Conservation (phyloP, 2,329 filamentous ascomycete species). For the Epichloe bromicola region DNA sequence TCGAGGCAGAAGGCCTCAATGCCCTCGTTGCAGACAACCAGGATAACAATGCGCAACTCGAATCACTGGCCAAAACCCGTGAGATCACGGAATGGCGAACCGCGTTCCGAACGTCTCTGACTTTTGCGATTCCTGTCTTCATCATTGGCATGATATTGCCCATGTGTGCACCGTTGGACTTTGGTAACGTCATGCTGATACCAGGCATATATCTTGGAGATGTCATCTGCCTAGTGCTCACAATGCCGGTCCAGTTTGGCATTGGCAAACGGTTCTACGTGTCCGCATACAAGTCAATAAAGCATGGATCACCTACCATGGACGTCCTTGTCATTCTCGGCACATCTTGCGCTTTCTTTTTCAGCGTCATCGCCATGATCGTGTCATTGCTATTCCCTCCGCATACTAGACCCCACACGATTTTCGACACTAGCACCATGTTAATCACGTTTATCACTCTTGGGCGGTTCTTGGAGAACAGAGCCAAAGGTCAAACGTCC, state of each 20-base stretch:
- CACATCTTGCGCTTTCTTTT: slow-evolving; percentile 92
- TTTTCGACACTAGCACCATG: slow-evolving; percentile 98
- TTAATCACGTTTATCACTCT: slow-evolving; percentile 90
- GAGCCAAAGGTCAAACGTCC: slow-evolving; percentile 91
- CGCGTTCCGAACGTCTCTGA: slow-evolving; percentile 64
- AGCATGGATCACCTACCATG: slow-evolving; percentile 90
- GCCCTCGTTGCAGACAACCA: slow-evolving; percentile 82
- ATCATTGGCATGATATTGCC: slow-evolving; percentile 87
- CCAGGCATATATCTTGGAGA: slow-evolving; percentile 82
- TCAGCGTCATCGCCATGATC: slow-evolving; percentile 77
- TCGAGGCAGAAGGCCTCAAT: slow-evolving; percentile 77
- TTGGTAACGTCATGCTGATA: slow-evolving; percentile 53
- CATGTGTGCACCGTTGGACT: slow-evolving; percentile 73
- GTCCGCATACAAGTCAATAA: slow-evolving; percentile 85
- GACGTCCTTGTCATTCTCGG: slow-evolving; percentile 90
- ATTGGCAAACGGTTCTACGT: slow-evolving; percentile 89
- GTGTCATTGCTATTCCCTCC: slow-evolving; percentile 65
- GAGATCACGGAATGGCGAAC: slow-evolving; percentile 89
- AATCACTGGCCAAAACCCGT: slow-evolving; percentile 89
- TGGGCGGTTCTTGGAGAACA: slow-evolving; percentile 83
- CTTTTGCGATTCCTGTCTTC: slow-evolving; percentile 83
- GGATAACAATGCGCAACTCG: slow-evolving; percentile 92
- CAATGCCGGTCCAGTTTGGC: slow-evolving; percentile 90
- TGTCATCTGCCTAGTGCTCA: slow-evolving; percentile 68
- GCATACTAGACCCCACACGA: slow-evolving; percentile 69